Evolutionary conservation across 2,329 filamentous ascomycete genomes (phyloP), one percentile per base, ranked within the genome.

Genomic region (Fusarium napiforme): DNA sequence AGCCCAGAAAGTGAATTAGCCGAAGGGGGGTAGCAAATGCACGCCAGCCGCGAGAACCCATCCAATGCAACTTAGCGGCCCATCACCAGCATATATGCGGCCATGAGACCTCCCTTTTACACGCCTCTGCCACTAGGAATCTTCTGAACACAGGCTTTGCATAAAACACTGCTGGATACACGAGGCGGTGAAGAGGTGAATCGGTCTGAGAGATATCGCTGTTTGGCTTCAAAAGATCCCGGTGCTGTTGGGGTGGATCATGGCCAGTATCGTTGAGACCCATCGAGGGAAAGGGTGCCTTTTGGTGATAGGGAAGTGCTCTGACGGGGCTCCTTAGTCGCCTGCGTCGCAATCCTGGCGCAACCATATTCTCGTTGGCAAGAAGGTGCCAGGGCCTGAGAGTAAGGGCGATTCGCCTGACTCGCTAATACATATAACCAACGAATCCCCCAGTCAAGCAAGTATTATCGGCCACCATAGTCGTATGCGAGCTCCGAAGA

Each of bases 171-270:
- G 52, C 55, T 74, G 75, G 69, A 66, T 69, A 78, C 67, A 37
- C 34, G 73, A 78, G 66, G 77, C 77, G 77, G 77, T 78, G 77
- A 78, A 74, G 71, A 69, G 47, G 59, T 58, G 55, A 75, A 75
- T 53, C 42, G 68, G 74, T 75, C 68, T 74, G 67, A 67, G 63
- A 69, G 71, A 73, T 69, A 72, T 69, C 69, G 69, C 68, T 75
- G 65, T 74, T 77, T 64, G 65, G 72, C 60, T 52, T 70, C 70
- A 56, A 55, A 67, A 57, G 64, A 64, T 57, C 56, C 71, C 59
- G 45, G 50, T 65, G 71, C 65, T 67, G 67, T 67, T 66, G 68
- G 39, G 67, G 75, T 77, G 77, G 77, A 77, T 69, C 77, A 58
- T 50, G 30, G 36, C 50, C 57, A 60, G 59, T 67, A 42, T 70